phyloP scores from a whole-genome alignment of 495 filamentous ascomycete species.

The Xylaria venustula region DNA sequence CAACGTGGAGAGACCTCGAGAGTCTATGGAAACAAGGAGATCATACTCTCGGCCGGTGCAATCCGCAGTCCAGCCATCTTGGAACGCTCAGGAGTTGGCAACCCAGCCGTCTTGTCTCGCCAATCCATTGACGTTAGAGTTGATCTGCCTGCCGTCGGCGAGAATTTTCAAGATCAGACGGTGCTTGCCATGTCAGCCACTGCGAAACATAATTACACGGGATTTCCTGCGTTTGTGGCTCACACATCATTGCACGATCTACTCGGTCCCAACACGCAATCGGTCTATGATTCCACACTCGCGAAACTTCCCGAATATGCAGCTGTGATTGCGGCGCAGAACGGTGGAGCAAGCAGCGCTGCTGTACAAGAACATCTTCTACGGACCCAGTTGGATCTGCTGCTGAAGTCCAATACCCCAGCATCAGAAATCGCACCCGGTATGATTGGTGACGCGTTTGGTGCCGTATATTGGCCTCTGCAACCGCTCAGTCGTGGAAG shows the following conservation, averaged over 20 bases:
- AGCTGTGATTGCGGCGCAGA: constrained; percentile 6
- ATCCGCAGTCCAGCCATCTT: constrained; percentile 52
- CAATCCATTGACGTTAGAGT: constrained; percentile 38
- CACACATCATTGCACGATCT: constrained; percentile 4
- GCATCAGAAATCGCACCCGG: constrained; percentile 3
- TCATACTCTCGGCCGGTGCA: constrained; percentile 56
- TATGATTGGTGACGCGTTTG: constrained; percentile 1
- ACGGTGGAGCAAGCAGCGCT: constrained; percentile 4
- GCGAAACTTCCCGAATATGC: constrained; percentile 6
- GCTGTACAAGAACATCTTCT: constrained; percentile 7
- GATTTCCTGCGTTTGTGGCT: constrained; percentile 4
- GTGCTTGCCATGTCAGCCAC: neutral
- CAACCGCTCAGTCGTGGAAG: constrained; percentile 53
- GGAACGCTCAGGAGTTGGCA: constrained; percentile 58
- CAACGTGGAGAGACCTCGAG: constrained; percentile 11
- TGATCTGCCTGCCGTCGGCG: constrained; percentile 50
- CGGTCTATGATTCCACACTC: neutral
- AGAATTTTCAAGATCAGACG: constrained; percentile 50
- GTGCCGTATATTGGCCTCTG: constrained; percentile 21
- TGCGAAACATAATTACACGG: constrained; percentile 1
- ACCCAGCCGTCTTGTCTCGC: constrained; percentile 30
- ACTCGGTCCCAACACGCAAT: neutral
- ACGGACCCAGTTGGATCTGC: constrained; percentile 3
- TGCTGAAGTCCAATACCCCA: constrained; percentile 5
- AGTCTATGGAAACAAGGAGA: constrained; percentile 45